Evolutionary conservation across 169 alveolate genomes (phyloP).

Genomic region (Sarcocystis neurona): DNA sequence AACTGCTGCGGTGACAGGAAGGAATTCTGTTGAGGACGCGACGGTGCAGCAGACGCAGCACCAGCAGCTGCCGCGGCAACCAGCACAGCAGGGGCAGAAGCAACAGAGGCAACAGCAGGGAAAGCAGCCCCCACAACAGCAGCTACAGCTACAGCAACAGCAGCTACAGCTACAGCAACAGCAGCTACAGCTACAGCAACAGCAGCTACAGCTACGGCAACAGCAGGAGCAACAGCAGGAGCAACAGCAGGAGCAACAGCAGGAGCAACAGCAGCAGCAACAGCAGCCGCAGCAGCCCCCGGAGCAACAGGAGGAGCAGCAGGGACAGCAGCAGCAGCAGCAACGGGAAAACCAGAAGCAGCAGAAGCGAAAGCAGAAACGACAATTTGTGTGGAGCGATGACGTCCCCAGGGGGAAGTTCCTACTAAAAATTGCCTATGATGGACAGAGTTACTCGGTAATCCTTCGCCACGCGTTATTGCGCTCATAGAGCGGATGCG

Average conservation of each 20-base stretch:
- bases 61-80: too few species aligned
- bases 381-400: not conserved
- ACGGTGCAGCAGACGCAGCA: too few species aligned
- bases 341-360: not conserved
- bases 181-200: too few species aligned
- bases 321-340: not conserved
- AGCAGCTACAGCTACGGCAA: not conserved
- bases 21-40: too few species aligned
- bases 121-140: too few species aligned
- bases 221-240: not conserved
- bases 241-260: not conserved
- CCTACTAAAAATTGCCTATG: conserved; percentile 35
- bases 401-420: not conserved
- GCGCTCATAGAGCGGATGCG: too few species aligned
- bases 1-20: too few species aligned
- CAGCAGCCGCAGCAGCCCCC: not conserved
- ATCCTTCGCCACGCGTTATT: not conserved
- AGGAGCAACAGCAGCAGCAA: not conserved
- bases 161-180: too few species aligned
- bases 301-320: not conserved
- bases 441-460: conserved; percentile 37
- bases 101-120: too few species aligned
- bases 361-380: not conserved
- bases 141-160: too few species aligned
- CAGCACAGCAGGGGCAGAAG: too few species aligned